A percentile compares a stretch with the other conserved stretches of the same genome.
These are phyloP conservation scores for Citrus medica DNA, from an alignment of 345 rosid species.

Conservation along the genomic window DNA sequence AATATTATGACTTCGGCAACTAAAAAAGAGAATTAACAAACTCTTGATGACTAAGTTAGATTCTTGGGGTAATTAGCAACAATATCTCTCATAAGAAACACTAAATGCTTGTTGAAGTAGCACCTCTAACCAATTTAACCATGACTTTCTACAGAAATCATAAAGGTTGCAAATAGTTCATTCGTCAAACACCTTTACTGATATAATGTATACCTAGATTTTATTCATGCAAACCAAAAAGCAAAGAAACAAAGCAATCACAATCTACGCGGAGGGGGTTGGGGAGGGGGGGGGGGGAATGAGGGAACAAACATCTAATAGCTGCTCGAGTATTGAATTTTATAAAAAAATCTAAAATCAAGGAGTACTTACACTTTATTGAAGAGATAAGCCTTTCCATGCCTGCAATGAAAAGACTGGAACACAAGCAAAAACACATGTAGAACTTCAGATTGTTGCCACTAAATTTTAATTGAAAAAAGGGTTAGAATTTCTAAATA, in stretches of 20 bases:
- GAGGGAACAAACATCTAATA: background rate
- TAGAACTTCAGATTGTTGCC: conserved; percentile 5
- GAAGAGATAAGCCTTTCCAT: conserved; percentile 82
- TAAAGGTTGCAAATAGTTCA: background rate
- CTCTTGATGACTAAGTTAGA: background rate
- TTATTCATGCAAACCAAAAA: background rate
- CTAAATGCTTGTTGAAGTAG: background rate
- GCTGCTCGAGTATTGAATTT: background rate
- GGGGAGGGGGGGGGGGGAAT: no score
- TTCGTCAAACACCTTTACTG: background rate
- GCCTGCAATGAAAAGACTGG: conserved; percentile 69
- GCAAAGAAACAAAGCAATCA: background rate
- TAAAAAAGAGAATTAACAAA: background rate
- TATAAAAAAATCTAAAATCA: background rate
- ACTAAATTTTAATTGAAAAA: background rate
- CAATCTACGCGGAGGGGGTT: background rate
- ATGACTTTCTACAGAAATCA: background rate
- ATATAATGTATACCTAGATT: background rate
- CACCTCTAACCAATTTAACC: background rate
- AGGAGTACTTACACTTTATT: conserved; percentile 58
- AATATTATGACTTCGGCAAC: background rate
- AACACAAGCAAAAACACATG: conserved; percentile 23
- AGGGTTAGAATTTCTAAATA: background rate
- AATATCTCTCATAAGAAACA: background rate
- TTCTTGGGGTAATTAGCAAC: background rate